Evolutionary conservation across 2,329 filamentous ascomycete genomes (phyloP).

Genomic region (Fusarium sp.): DNA sequence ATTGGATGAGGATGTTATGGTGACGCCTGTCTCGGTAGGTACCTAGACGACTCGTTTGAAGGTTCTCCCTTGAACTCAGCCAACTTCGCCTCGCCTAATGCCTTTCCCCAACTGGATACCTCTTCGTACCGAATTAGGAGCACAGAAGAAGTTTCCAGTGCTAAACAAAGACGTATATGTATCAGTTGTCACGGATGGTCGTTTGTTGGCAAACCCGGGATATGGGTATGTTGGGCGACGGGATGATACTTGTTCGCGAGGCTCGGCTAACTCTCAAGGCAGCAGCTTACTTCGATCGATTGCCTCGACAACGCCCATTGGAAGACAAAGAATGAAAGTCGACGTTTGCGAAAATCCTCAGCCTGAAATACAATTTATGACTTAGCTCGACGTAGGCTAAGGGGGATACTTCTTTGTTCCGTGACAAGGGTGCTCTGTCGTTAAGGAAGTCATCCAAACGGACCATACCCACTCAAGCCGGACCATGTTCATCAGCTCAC

Average conservation of each 20-base stretch:
- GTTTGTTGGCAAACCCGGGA: neutral
- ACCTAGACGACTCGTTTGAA: slow-evolving; percentile 9
- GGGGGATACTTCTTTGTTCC: slow-evolving; percentile 36
- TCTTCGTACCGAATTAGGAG: neutral
- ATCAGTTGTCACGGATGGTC: neutral
- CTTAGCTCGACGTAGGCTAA: slow-evolving; percentile 21
- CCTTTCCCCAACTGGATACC: neutral
- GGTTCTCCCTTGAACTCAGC: slow-evolving; percentile 8
- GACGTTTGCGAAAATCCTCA: slow-evolving; percentile 11
- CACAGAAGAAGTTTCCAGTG: neutral
- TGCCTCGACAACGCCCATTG: neutral
- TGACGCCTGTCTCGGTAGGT: slow-evolving; percentile 2
- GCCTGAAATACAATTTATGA: slow-evolving; percentile 32
- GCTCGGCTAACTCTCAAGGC: slow-evolving; percentile 8
- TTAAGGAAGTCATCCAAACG: slow-evolving; percentile 28
- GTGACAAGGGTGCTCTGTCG: slow-evolving; percentile 41
- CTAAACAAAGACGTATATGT: neutral
- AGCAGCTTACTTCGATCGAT: neutral
- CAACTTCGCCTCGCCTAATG: slow-evolving; percentile 6
- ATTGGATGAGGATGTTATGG: slow-evolving; percentile 12
- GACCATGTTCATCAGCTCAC: slow-evolving; percentile 33
- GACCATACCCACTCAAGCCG: slow-evolving; percentile 37
- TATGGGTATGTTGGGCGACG: slow-evolving; percentile 5
- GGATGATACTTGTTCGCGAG: slow-evolving; percentile 20
- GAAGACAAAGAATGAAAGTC: slow-evolving; percentile 9